Evolutionary conservation across 2,329 filamentous ascomycete genomes (phyloP), one percentile per base, ranked within the genome.

Genomic region (Arthrobotrys sinensis): DNA sequence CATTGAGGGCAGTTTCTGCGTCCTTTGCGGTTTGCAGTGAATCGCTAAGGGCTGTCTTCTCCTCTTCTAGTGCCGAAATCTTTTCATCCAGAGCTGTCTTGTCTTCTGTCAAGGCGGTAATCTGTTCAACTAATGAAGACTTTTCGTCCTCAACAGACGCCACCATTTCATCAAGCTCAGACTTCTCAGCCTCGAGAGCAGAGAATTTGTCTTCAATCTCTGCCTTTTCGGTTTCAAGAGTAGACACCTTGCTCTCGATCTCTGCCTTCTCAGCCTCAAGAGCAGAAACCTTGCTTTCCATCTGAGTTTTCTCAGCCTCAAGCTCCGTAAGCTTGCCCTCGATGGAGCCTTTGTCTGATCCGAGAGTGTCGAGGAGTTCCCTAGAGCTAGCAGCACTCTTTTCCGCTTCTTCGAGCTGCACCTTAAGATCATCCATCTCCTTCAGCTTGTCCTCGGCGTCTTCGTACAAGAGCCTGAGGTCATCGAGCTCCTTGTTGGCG

Each of bases 331-430:
- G 63, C 40, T 66, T 69, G 53, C 43, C 48, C 60, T 76, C 65
- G 19, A 76, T 65, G 11, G 65, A 68, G 16, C 34, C 72, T 28
- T 70, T 76, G 46, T 76, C 72, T 12, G 72, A 69, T 52, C 65
- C 65, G 14, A 69, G 50, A 12, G 65, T 53, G 8, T 65, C 65
- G 24, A 76, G 46, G 12, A 76, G 65, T 16, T 65, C 66, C 28
- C 57, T 32, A 16, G 73, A 28, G 21, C 40, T 67, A 4, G 65
- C 8, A 46, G 66, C 73, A 46, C 36, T 66, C 48, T 57, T 57
- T n/a, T 71, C 48, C 12, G 73, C 73, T 7, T 70, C 73, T 11
- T 57, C 46, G 12, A 77, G 19, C 19, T 67, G 65, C 4, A 12
- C 5, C 55, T 65, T 65, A 10, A 76, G 72, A 5, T 76, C 73